A percentile compares a stretch with the other conserved stretches of the same genome.
Conservation (phyloP, 169 alveolate genomes). For the Plasmodium gonderi region DNA sequence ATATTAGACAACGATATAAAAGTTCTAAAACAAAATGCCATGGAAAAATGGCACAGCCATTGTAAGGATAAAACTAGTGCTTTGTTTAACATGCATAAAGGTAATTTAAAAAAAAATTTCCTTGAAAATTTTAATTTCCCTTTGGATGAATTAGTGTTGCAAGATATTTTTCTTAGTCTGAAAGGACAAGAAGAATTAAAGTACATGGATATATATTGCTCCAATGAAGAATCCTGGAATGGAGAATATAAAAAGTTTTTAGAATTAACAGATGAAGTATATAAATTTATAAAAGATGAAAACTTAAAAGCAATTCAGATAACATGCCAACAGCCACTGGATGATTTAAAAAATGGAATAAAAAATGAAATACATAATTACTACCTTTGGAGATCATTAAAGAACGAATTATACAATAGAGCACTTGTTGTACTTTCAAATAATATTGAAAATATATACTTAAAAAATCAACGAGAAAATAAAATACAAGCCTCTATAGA, state of each 20-base stretch:
- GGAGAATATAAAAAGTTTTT: slow-evolving; percentile 67
- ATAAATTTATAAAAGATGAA: slow-evolving; percentile 70
- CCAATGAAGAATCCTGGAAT: slow-evolving; percentile 75
- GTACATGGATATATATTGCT: slow-evolving; percentile 73
- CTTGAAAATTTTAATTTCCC: slow-evolving; percentile 75
- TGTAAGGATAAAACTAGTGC: slow-evolving; percentile 72
- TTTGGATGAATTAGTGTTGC: slow-evolving; percentile 69
- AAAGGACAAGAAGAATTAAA: slow-evolving; percentile 73
- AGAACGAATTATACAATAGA: slow-evolving; percentile 48
- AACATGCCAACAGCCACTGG: slow-evolving; percentile 74
- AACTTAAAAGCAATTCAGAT: slow-evolving; percentile 72
- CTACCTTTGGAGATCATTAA: slow-evolving; percentile 71
- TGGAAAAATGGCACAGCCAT: slow-evolving; percentile 75
- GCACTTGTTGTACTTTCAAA: slow-evolving; percentile 67
- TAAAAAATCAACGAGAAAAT: slow-evolving; percentile 73
- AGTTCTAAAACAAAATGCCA: slow-evolving; percentile 36
- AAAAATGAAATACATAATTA: slow-evolving; percentile 47
- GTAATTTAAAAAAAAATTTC: slow-evolving; percentile 58
- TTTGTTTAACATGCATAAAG: slow-evolving; percentile 68
- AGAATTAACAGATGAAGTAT: slow-evolving; percentile 57
- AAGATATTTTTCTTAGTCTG: slow-evolving; percentile 63
- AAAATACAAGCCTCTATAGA: slow-evolving; percentile 46
- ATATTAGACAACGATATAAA: slow-evolving; percentile 56
- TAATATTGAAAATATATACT: slow-evolving; percentile 73
- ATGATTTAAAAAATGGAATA: slow-evolving; percentile 74